A percentile compares a stretch with the other conserved stretches of the same genome.
Evolutionary conservation across 768 basidiomycete species (phyloP).

Genomic region (Trametopsis cervina): DNA sequence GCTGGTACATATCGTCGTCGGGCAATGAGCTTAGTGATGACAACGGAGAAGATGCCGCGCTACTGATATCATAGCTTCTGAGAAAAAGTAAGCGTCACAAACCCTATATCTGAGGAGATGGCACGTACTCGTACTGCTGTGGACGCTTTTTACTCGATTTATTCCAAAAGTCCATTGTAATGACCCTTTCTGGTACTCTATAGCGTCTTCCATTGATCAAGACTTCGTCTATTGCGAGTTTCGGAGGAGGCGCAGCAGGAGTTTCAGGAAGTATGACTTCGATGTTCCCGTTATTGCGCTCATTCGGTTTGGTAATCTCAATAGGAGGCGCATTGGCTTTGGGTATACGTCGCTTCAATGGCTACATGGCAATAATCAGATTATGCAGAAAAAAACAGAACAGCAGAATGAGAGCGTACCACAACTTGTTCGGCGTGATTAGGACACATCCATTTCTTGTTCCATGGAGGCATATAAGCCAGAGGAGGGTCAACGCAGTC

Average conservation of each 20-base stretch:
- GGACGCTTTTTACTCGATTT: conserved; percentile 48
- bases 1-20: conserved; percentile 52
- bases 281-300: conserved; percentile 89
- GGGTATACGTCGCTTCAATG: conserved; percentile 72
- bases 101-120: no score
- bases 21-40: conserved; percentile 71
- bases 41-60: conserved; percentile 61
- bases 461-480: conserved; percentile 74
- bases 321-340: conserved; percentile 61
- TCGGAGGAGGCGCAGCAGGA: conserved; percentile 22
- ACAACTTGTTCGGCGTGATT: conserved; percentile 86
- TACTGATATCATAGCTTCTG: conserved; percentile 28
- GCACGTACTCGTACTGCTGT: conserved; percentile 35
- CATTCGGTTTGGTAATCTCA: conserved; percentile 65
- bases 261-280: conserved; percentile 71
- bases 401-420: conserved; percentile 39
- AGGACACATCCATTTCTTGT: conserved; percentile 99
- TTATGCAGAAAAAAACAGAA: neutral
- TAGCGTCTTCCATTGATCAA: conserved; percentile 86
- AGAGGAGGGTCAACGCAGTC: conserved; percentile 94
- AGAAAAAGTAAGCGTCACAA: neutral
- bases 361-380: no score
- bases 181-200: conserved; percentile 85
- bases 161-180: conserved; percentile 94
- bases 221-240: conserved; percentile 70